phyloP scores from a whole-genome alignment of 2,329 filamentous ascomycete genomes.

The Stagonosporopsis rhizophila region DNA sequence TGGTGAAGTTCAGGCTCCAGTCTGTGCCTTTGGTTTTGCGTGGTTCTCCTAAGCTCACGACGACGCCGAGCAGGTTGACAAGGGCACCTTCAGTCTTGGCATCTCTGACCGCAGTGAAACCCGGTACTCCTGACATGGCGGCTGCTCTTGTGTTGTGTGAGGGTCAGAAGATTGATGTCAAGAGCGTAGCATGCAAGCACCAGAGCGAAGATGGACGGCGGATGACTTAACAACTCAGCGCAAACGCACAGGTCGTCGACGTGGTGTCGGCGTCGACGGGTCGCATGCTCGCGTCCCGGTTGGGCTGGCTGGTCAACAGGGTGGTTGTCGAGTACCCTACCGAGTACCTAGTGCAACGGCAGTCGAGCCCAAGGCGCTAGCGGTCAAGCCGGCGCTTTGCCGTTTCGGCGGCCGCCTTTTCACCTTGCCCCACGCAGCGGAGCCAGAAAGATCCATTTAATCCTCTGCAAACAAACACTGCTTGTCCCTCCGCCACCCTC shows the following conservation, averaged over 20 bases:
- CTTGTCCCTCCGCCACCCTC: constrained; percentile 22
- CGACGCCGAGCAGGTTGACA: constrained; percentile 72
- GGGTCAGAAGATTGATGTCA: no score
- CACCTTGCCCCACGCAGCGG: constrained; percentile 41
- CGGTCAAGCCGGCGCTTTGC: constrained; percentile 39
- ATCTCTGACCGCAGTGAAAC: constrained; percentile 57
- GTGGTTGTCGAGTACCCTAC: no score
- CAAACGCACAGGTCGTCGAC: no score
- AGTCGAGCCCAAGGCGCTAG: constrained; percentile 16
- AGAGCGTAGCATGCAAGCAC: no score
- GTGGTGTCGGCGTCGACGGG: constrained; percentile 5
- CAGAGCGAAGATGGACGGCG: no score
- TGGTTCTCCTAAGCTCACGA: constrained; percentile 67
- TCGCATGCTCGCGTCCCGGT: constrained; percentile 13
- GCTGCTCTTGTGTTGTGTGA: not conserved
- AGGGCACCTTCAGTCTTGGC: constrained; percentile 27
- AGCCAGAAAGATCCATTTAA: constrained; percentile 32
- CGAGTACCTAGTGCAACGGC: no score
- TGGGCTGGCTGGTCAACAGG: no score
- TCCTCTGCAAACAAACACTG: constrained; percentile 44
- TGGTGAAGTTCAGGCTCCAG: constrained; percentile 48
- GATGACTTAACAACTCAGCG: no score
- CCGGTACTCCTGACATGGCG: constrained; percentile 22
- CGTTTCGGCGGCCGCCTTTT: constrained; percentile 44
- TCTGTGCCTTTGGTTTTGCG: constrained; percentile 63